Evolutionary conservation across 75 land plant species (phyloP), one percentile per base, ranked within the genome.

Genomic region (Isoetes taiwanensis): DNA sequence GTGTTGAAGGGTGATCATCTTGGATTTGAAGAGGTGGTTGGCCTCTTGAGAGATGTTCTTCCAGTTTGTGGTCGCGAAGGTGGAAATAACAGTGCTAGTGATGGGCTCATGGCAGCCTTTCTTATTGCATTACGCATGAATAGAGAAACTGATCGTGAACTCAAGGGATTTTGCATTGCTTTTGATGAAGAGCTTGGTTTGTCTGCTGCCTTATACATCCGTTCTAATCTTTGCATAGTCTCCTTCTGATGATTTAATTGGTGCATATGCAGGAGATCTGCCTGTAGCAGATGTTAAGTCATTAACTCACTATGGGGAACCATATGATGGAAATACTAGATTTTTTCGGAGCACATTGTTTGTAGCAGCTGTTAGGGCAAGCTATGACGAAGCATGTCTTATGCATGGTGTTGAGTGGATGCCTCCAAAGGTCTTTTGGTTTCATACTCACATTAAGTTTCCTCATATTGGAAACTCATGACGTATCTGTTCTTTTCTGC

Each of bases 271-370:
- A 94, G 99, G 96, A 37, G 54, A 74, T 30, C 32, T 63, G 2
- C 86, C 90, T 26, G 52, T 89, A 41, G 99, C 96, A 57, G 76
- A 94, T 76, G 96, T 94, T 53, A 80, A 60, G 41, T 94, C 99
- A 1, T 75, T 94, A 72, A 94, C 99, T 20, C 99, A 94, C 60
- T 94, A 94, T 78, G 99, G 99, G 19, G 99, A 94, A 65, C 99
- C 99, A 26, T 94, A 94, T 73, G 96, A 89, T 80, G 99, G 99
- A 20, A 89, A 94, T 66, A 89, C 99, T 32, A 85, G 96, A 5
- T 94, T 71, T 64, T 94, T 94, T 64, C 84, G 74, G 63, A 89
- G 90, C 63, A 85, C 99, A 40, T 62, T 94, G 38, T 94, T 94
- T 78, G 99, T 85, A 39, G 96, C 99, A 30, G 90, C 99, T 20